Evolutionary conservation across 257 asterid genomes (phyloP).

Genomic region (Linaria vulgaris): DNA sequence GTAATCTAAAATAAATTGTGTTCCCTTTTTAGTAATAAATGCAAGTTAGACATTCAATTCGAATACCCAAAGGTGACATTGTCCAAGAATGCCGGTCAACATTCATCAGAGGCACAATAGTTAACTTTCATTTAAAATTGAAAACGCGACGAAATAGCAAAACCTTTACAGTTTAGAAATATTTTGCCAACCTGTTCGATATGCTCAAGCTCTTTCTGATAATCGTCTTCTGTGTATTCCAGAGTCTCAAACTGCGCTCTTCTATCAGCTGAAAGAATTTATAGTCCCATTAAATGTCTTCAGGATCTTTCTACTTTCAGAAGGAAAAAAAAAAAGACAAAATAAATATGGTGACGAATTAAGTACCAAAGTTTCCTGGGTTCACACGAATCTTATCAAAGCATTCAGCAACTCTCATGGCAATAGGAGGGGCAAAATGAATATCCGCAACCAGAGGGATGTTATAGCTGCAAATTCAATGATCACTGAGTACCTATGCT

Average conservation of each 20-base stretch:
- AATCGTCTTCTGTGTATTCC: conserved; percentile 95
- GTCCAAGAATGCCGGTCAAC: no score
- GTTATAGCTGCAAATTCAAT: conserved; percentile 56
- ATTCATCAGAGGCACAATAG: no score
- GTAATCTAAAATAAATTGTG: no score
- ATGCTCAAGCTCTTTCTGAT: conserved; percentile 96
- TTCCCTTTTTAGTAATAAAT: no score
- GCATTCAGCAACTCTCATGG: conserved; percentile 93
- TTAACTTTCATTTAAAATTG: no score
- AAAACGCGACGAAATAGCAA: no score
- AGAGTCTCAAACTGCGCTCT: conserved; percentile 94
- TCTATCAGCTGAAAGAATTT: conserved; percentile 80
- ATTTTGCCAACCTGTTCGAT: conserved; percentile 71
- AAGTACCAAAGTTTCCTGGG: conserved; percentile 95
- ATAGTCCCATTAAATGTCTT: conserved; percentile 19
- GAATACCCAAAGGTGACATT: no score
- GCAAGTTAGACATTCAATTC: no score
- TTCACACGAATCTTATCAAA: conserved; percentile 97
- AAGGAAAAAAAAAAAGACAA: not conserved
- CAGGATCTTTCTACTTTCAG: not conserved
- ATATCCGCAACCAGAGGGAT: conserved; percentile 98
- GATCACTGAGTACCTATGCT: conserved; percentile 21
- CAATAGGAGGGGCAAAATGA: conserved; percentile 97
- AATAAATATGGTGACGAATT: conserved; percentile 22
- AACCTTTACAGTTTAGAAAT: not conserved